These are phyloP conservation scores for Penicillium hesseltinei DNA, from an alignment of 2,329 filamentous ascomycete species.

Conservation along the genomic window DNA sequence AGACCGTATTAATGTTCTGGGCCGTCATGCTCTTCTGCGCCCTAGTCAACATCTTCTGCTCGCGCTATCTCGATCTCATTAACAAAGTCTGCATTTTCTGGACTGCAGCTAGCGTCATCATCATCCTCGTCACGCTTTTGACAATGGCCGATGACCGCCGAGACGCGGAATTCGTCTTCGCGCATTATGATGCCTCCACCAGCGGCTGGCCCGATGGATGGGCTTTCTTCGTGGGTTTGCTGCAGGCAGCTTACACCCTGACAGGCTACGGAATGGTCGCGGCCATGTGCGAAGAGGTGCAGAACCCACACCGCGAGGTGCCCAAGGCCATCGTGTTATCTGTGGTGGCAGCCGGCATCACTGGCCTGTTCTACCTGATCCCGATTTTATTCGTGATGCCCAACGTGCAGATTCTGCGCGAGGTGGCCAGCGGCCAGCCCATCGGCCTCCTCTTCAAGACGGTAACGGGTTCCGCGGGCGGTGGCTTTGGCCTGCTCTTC, in stretches of 20 bases:
- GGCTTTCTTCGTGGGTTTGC: constrained; percentile 69
- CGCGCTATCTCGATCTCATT: constrained; percentile 63
- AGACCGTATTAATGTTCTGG: constrained; percentile 71
- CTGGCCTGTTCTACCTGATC: constrained; percentile 66
- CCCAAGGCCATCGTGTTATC: constrained; percentile 70
- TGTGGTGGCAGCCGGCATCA: constrained; percentile 64
- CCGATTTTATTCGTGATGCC: constrained; percentile 75
- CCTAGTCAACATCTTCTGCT: constrained; percentile 62
- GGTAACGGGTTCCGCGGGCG: constrained; percentile 68
- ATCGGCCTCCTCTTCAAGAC: constrained; percentile 74
- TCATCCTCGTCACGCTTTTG: constrained; percentile 65
- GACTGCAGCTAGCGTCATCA: constrained; percentile 64
- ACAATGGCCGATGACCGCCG: constrained; percentile 59
- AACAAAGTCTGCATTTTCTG: constrained; percentile 73
- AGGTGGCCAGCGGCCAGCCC: constrained; percentile 69
- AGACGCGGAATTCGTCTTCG: constrained; percentile 64
- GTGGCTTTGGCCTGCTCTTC: constrained; percentile 73
- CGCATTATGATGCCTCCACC: constrained; percentile 63
- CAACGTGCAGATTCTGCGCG: constrained; percentile 61
- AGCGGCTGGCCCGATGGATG: constrained; percentile 68
- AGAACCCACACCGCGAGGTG: constrained; percentile 66
- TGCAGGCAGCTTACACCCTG: constrained; percentile 57
- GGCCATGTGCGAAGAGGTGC: constrained; percentile 70
- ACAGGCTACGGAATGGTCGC: constrained; percentile 68
- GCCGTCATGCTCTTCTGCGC: constrained; percentile 66